phyloP scores from a whole-genome alignment of 2,329 filamentous ascomycete genomes.

The Chaetomiaceae sp. region DNA sequence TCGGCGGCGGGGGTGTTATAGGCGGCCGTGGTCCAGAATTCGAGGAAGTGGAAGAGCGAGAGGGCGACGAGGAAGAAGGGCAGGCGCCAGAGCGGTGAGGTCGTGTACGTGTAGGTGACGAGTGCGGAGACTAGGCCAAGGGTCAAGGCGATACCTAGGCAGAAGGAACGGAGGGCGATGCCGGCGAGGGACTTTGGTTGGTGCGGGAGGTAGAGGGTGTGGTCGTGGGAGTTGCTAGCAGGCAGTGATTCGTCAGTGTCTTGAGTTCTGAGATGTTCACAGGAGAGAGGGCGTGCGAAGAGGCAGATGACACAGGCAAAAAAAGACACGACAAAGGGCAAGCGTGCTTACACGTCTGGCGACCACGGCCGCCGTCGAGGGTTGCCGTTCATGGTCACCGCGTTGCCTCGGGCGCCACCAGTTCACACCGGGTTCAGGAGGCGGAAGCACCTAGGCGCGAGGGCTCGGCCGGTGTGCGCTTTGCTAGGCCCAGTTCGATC shows the following conservation, averaged over 20 bases:
- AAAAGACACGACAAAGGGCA: not conserved
- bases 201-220: constrained; percentile 36
- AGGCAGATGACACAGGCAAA: too few species aligned
- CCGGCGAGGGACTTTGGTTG: constrained; percentile 52
- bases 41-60: constrained; percentile 85
- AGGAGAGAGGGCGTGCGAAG: too few species aligned
- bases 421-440: too few species aligned
- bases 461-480: too few species aligned
- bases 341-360: constrained; percentile 17
- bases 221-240: constrained; percentile 10
- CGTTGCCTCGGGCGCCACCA: too few species aligned
- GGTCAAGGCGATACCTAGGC: constrained; percentile 42
- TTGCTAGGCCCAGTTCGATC: too few species aligned
- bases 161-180: constrained; percentile 53
- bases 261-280: too few species aligned
- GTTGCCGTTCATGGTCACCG: constrained; percentile 14
- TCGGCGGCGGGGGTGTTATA: constrained; percentile 72
- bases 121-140: constrained; percentile 30
- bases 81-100: constrained; percentile 52
- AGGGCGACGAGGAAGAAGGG: constrained; percentile 65
- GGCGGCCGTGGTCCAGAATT: constrained; percentile 83
- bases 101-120: constrained; percentile 31
- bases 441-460: too few species aligned
- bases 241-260: too few species aligned
- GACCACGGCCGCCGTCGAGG: constrained; percentile 15